These are phyloP conservation scores for Hydrangea macrophylla DNA, from an alignment of 148 eudicot species.

Conservation along the genomic window DNA sequence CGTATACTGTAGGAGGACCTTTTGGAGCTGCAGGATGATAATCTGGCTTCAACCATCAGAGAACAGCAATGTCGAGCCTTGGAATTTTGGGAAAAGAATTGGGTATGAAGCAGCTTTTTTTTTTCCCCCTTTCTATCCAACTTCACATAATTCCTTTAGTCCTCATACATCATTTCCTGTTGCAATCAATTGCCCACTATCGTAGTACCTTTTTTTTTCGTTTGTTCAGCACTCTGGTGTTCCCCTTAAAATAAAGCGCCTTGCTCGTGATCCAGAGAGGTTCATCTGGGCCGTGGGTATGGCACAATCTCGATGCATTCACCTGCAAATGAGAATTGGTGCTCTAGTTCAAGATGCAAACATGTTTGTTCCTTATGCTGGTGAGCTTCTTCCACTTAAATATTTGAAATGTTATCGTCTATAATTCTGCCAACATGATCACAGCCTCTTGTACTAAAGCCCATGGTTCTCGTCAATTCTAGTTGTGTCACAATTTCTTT, in stretches of 20 bases:
- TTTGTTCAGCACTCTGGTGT: slow-evolving; percentile 73
- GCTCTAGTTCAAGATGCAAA: slow-evolving; percentile 82
- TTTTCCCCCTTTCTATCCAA: too few relatives aligned
- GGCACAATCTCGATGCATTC: slow-evolving; percentile 81
- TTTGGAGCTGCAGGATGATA: slow-evolving; percentile 74
- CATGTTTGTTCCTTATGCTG: slow-evolving; percentile 94
- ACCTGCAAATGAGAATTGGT: slow-evolving; percentile 76
- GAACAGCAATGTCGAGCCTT: slow-evolving; percentile 66
- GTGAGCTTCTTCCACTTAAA: slow-evolving; percentile 37
- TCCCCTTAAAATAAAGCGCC: slow-evolving; percentile 89
- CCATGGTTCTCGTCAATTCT: neutral
- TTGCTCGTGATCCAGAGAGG: slow-evolving; percentile 83
- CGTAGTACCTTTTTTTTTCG: neutral
- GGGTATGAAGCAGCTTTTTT: slow-evolving; percentile 50
- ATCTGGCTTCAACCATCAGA: slow-evolving; percentile 61
- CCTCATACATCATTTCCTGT: neutral
- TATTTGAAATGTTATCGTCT: slow-evolving; percentile 1
- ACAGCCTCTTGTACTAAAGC: neutral
- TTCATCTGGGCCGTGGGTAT: slow-evolving; percentile 91
- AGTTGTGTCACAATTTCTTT: neutral
- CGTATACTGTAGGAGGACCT: slow-evolving; percentile 76
- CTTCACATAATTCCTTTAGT: slow-evolving; percentile 1
- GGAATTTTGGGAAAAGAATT: slow-evolving; percentile 96
- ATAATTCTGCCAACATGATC: neutral
- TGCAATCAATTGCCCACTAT: slow-evolving; percentile 4